Conservation (phyloP, 108 stramenopile genomes). For the Skeletonema tropicum region DNA sequence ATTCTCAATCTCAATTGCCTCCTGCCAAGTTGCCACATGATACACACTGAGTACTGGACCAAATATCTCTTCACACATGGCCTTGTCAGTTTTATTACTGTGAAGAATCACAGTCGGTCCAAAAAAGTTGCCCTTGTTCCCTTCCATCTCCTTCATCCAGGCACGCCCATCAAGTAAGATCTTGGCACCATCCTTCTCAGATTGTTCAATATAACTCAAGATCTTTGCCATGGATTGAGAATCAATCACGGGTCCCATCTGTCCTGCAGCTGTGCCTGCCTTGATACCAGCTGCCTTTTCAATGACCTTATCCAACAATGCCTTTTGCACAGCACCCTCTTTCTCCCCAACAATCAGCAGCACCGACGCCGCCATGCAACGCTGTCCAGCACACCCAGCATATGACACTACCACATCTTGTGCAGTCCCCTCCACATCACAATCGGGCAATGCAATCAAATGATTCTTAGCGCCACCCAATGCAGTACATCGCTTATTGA, state of each 20-base stretch:
- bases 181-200: slow-evolving; percentile 78
- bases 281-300: slow-evolving; percentile 73
- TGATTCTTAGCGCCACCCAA: slow-evolving; percentile 98
- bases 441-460: slow-evolving; percentile 92
- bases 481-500: slow-evolving; percentile 91
- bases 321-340: slow-evolving; percentile 41
- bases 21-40: slow-evolving; percentile 78
- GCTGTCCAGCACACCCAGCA: slow-evolving; percentile 90
- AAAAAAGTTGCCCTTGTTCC: slow-evolving; percentile 70
- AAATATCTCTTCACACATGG: slow-evolving; percentile 93
- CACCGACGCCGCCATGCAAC: slow-evolving; percentile 96
- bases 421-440: slow-evolving; percentile 83
- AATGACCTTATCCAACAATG: slow-evolving; percentile 67
- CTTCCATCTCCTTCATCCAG: slow-evolving; percentile 62
- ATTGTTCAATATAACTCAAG: slow-evolving; percentile 78
- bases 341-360: slow-evolving; percentile 80
- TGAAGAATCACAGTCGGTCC: slow-evolving; percentile 93
- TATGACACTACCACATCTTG: slow-evolving; percentile 91
- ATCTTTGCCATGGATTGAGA: slow-evolving; percentile 77
- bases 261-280: slow-evolving; percentile 81
- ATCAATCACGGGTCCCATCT: slow-evolving; percentile 95
- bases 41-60: slow-evolving; percentile 91
- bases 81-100: slow-evolving; percentile 62
- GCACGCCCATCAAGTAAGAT: slow-evolving; percentile 91
- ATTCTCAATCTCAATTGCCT: slow-evolving; percentile 95